A percentile compares a stretch with the other conserved stretches of the same genome.
These are phyloP conservation scores for Heritiera littoralis DNA, from an alignment of 345 rosid species.

Conservation along the genomic window DNA sequence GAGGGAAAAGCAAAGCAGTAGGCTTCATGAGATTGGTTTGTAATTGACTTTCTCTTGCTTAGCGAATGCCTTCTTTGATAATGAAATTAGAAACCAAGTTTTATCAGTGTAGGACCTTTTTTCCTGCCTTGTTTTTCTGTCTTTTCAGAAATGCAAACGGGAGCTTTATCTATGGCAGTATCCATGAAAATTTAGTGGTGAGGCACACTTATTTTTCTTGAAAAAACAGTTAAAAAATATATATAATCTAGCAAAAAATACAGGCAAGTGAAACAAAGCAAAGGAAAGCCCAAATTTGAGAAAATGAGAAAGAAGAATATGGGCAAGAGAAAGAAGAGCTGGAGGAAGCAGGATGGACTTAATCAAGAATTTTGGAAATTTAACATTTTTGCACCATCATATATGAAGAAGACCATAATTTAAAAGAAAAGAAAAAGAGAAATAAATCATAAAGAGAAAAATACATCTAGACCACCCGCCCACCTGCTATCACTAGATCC, in stretches of 20 bases:
- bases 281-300: background rate
- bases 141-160: background rate
- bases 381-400: no score
- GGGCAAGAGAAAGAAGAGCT: no score
- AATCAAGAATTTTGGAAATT: no score
- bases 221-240: background rate
- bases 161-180: background rate
- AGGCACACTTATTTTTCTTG: background rate
- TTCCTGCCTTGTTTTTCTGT: background rate
- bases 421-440: no score
- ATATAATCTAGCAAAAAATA: no score
- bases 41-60: background rate
- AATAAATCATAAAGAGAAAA: no score
- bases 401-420: no score
- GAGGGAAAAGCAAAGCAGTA: background rate
- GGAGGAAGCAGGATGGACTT: no score
- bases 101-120: background rate
- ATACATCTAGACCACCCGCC: no score
- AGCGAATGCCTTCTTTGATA: background rate
- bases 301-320: background rate
- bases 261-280: background rate
- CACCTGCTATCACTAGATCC: background rate
- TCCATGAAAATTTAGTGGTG: background rate
- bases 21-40: background rate
- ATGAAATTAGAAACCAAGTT: conserved; percentile 5